Conservation (phyloP, 495 filamentous ascomycete species). For the Ramalina intermedia region DNA sequence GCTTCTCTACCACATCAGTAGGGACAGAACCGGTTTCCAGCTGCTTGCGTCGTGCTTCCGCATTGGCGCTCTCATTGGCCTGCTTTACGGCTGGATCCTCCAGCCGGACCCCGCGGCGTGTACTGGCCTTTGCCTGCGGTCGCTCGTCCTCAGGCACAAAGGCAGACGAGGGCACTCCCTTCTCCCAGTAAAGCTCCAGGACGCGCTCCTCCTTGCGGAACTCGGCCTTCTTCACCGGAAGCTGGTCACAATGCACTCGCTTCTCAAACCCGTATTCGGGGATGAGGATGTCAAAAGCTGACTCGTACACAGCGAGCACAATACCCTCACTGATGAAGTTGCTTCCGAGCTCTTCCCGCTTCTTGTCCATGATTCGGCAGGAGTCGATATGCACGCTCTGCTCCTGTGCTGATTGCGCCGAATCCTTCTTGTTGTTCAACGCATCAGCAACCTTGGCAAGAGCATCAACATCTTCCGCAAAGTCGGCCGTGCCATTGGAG, state of each 20-base stretch:
- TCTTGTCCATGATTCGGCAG: constrained; percentile 86
- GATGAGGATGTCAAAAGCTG: constrained; percentile 94
- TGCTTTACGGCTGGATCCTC: constrained; percentile 67
- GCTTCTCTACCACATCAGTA: constrained; percentile 75
- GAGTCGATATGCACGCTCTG: constrained; percentile 98
- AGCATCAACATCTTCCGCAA: constrained; percentile 75
- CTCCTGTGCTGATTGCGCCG: constrained; percentile 90
- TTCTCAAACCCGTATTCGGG: constrained; percentile 98
- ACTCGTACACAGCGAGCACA: constrained; percentile 95
- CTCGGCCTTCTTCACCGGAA: constrained; percentile 96
- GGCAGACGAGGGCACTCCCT: constrained; percentile 89
- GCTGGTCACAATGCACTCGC: constrained; percentile 95
- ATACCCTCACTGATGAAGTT: constrained; percentile 96
- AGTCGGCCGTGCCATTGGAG: constrained; percentile 69
- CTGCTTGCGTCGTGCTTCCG: constrained; percentile 76
- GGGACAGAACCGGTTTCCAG: constrained; percentile 87
- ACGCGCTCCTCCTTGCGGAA: constrained; percentile 90
- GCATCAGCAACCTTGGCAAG: constrained; percentile 86
- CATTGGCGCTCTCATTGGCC: constrained; percentile 65
- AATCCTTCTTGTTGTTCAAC: constrained; percentile 98
- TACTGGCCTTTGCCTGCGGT: constrained; percentile 57
- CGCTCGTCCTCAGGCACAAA: constrained; percentile 96
- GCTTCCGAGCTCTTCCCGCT: constrained; percentile 66
- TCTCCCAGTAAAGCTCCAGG: constrained; percentile 97
- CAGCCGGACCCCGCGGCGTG: constrained; percentile 39